These are phyloP conservation scores for Hondaea fermentalgiana DNA, from an alignment of 108 stramenopile genomes.

Conservation along the genomic window DNA sequence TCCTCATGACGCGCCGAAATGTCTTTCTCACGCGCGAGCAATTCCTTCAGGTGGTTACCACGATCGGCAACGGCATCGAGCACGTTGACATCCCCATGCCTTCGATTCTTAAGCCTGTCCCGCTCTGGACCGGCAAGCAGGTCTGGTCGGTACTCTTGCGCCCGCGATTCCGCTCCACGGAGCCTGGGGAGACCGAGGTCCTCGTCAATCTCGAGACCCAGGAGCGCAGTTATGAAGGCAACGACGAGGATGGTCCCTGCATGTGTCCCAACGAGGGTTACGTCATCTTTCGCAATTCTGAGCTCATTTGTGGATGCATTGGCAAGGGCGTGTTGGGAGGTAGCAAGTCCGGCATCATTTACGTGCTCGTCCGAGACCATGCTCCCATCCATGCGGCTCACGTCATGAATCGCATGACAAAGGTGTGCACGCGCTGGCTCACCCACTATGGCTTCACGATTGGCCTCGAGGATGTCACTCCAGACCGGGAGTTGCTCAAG, in stretches of 20 bases:
- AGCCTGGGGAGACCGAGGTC: constrained; percentile 22
- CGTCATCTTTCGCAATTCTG: constrained; percentile 76
- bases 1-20: constrained; percentile 84
- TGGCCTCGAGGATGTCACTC: constrained; percentile 94
- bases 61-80: constrained; percentile 82
- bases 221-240: constrained; percentile 73
- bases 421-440: constrained; percentile 81
- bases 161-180: constrained; percentile 53
- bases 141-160: constrained; percentile 68
- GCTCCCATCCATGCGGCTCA: constrained; percentile 59
- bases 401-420: constrained; percentile 87
- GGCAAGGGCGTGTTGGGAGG: constrained; percentile 94
- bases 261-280: constrained; percentile 88
- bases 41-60: constrained; percentile 73
- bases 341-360: constrained; percentile 83
- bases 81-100: constrained; percentile 81
- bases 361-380: constrained; percentile 76
- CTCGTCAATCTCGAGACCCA: constrained; percentile 72
- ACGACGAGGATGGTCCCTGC: constrained; percentile 32
- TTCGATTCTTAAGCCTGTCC: constrained; percentile 76
- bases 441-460: constrained; percentile 83
- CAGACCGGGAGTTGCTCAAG: constrained; percentile 56
- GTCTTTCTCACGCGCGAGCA: constrained; percentile 77
- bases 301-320: constrained; percentile 82
- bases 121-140: constrained; percentile 97